Conservation (phyloP, 768 basidiomycete genomes). For the Russula ochroleuca region DNA sequence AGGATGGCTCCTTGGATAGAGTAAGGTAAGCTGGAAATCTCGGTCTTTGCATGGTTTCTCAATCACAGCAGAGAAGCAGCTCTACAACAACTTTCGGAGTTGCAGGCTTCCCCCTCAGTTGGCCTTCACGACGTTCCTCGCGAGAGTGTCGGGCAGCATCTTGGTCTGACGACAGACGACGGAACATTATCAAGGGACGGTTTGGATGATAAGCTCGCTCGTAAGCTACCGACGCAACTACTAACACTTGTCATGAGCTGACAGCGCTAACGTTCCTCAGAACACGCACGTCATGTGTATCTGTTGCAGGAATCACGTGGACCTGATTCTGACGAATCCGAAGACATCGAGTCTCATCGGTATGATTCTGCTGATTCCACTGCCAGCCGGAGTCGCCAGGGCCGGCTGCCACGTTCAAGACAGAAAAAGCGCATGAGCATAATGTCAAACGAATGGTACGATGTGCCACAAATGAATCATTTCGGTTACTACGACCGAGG, state of each 20-base stretch:
- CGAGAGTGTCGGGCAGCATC: conserved; percentile 59
- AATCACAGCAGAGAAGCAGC: conserved; percentile 45
- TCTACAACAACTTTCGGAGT: conserved; percentile 51
- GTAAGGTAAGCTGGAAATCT: conserved; percentile 50
- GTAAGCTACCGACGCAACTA: conserved; percentile 44
- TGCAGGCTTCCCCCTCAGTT: conserved; percentile 78
- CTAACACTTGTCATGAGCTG: not conserved
- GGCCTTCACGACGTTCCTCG: conserved; percentile 79
- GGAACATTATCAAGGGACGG: conserved; percentile 48
- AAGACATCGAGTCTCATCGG: conserved; percentile 30
- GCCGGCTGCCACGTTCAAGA: conserved; percentile 33
- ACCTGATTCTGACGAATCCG: conserved; percentile 32
- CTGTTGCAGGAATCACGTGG: conserved; percentile 31
- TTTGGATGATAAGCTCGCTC: conserved; percentile 64
- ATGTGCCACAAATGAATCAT: conserved; percentile 45
- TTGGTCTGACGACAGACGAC: conserved; percentile 51
- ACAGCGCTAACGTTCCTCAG: conserved; percentile 35
- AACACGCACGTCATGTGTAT: conserved; percentile 61
- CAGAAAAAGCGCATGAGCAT: conserved; percentile 63
- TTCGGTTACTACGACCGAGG: conserved; percentile 41
- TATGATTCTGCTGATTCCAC: conserved; percentile 43
- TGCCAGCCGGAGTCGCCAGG: conserved; percentile 29
- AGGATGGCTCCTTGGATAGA: conserved; percentile 72
- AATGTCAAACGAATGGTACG: conserved; percentile 54
- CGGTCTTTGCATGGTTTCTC: conserved; percentile 38